Conservation (phyloP, 2,329 filamentous ascomycete genomes). For the Monilinia laxa region DNA sequence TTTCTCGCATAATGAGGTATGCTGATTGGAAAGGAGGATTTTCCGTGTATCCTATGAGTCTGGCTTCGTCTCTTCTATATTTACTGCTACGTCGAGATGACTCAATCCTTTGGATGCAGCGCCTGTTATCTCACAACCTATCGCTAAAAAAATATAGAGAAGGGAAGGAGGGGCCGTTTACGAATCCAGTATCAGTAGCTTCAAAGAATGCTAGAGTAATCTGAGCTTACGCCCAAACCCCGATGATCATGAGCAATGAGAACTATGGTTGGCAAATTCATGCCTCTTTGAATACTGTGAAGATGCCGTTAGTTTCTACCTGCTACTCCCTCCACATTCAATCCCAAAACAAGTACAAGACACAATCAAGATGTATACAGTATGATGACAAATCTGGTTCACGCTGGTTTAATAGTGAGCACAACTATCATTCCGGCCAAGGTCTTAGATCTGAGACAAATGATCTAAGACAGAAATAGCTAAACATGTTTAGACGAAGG, state of each 20-base stretch:
- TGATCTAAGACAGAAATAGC: conserved; percentile 15
- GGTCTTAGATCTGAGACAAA: conserved; percentile 20
- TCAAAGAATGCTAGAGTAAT: conserved; percentile 15
- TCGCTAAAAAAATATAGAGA: conserved; percentile 53
- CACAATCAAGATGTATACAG: not conserved
- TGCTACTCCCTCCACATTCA: not conserved
- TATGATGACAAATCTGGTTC: not conserved
- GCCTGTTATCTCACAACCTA: conserved; percentile 53
- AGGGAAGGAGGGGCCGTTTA: conserved; percentile 49
- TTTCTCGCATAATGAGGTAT: conserved; percentile 33
- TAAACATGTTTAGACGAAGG: conserved; percentile 5
- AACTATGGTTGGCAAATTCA: not conserved
- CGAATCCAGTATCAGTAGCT: conserved; percentile 32
- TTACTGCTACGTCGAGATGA: conserved; percentile 45
- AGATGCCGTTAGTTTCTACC: not conserved
- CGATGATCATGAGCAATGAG: not conserved
- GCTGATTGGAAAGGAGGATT: conserved; percentile 33
- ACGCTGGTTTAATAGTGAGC: not conserved
- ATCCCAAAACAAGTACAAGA: not conserved
- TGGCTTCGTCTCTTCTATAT: not conserved
- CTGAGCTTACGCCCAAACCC: not conserved
- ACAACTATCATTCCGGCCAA: not conserved
- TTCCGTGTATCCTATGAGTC: conserved; percentile 24
- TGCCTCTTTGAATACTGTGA: not conserved
- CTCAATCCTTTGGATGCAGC: conserved; percentile 43